These are phyloP conservation scores for Yamadazyma paraphyllophila DNA, from an alignment of 805 yeast genomes.

Conservation along the genomic window DNA sequence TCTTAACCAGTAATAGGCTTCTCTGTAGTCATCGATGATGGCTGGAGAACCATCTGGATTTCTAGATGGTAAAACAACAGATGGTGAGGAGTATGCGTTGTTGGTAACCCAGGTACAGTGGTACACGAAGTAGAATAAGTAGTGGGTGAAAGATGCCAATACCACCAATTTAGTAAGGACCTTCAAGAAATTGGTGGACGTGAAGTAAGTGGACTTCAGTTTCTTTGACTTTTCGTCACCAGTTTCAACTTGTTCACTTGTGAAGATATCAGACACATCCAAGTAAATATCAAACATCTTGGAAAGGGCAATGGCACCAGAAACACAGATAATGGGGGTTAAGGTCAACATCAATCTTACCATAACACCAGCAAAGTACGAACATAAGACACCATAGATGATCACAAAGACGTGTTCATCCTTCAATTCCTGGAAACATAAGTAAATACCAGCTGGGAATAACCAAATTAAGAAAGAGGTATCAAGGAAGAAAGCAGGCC, in stretches of 20 bases:
- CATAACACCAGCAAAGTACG: constrained; percentile 99
- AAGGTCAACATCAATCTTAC: constrained; percentile 94
- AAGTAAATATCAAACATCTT: constrained; percentile 79
- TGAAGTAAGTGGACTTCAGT: background rate
- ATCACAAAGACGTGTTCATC: constrained; percentile 93
- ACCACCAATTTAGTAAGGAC: constrained; percentile 61
- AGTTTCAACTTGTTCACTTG: constrained; percentile 14
- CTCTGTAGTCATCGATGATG: constrained; percentile 95
- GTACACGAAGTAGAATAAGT: constrained; percentile 76
- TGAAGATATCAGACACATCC: constrained; percentile 51
- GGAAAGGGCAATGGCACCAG: constrained; percentile 86
- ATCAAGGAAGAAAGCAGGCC: constrained; percentile 98
- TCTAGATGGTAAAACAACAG: constrained; percentile 86
- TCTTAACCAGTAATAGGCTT: constrained; percentile 97
- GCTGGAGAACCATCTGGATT: constrained; percentile 81
- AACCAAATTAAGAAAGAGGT: constrained; percentile 92
- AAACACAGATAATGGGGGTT: constrained; percentile 93
- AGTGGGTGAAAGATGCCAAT: constrained; percentile 63
- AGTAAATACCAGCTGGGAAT: constrained; percentile 95
- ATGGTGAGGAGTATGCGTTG: constrained; percentile 94
- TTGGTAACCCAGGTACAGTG: constrained; percentile 98
- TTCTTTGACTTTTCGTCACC: constrained; percentile 1
- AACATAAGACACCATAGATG: constrained; percentile 87
- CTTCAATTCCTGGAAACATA: constrained; percentile 82
- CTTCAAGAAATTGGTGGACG: constrained; percentile 21